Percentiles rank a stretch among this genome's conserved stretches.
These are phyloP conservation scores for Sistotremastrum niveocremeum DNA, from an alignment of 768 basidiomycete genomes.

Conservation along the genomic window DNA sequence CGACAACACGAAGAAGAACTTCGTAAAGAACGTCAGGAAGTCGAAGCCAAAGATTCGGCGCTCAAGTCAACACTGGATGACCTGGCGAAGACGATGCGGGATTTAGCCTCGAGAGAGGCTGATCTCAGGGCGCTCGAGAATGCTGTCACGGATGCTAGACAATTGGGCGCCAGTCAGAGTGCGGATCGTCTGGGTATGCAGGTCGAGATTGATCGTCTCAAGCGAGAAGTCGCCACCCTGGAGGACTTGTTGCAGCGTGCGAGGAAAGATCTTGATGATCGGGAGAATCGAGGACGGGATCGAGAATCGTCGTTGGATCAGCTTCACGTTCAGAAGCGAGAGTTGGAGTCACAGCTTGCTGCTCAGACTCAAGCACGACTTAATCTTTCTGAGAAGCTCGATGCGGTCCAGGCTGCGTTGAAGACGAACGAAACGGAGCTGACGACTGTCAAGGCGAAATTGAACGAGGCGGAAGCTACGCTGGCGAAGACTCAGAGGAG, in stretches of 20 bases:
- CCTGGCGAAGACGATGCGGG: constrained; percentile 44
- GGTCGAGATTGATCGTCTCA: constrained; percentile 76
- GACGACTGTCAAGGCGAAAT: constrained; percentile 39
- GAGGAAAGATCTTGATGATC: constrained; percentile 52
- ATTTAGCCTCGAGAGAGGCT: constrained; percentile 57
- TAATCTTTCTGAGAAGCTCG: constrained; percentile 84
- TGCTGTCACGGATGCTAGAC: constrained; percentile 65
- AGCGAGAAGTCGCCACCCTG: constrained; percentile 67
- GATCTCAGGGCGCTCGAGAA: constrained; percentile 65
- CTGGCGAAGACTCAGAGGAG: constrained; percentile 72
- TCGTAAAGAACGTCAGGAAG: constrained; percentile 43
- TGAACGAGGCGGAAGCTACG: constrained; percentile 65
- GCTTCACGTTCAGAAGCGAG: constrained; percentile 67
- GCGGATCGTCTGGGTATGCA: constrained; percentile 77
- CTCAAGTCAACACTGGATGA: constrained; percentile 50
- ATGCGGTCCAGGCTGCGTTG: constrained; percentile 44
- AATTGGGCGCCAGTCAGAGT: constrained; percentile 72
- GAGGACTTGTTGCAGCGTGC: constrained; percentile 69
- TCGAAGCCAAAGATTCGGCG: constrained; percentile 61
- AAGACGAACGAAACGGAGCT: constrained; percentile 61
- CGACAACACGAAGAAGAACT: constrained; percentile 49
- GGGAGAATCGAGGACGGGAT: constrained; percentile 52
- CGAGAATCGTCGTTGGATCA: constrained; percentile 62
- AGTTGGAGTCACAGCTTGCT: constrained; percentile 65
- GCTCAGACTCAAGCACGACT: constrained; percentile 79